Base-by-base conservation (phyloP, 2,329 filamentous ascomycete genomes). In the Phialocephala sp. region DNA sequence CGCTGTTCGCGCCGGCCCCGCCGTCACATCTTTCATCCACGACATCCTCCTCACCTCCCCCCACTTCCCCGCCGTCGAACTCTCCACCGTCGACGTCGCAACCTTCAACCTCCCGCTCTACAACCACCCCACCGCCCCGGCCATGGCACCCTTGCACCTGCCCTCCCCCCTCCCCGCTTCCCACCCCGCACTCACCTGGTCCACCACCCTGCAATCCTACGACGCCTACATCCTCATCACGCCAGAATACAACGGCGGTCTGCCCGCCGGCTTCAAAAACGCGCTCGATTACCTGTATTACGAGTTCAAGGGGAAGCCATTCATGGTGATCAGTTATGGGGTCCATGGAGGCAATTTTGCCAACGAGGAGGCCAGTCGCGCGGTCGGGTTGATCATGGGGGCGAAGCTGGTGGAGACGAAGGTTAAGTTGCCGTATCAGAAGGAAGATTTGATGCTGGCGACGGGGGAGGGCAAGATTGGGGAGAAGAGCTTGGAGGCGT, bases 271-370 rank as follows among this genome's bases (percentile, higher is more conserved):
- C 32, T 63, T 82, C 20, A 83, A 83, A 72, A 83, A 81, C 65
- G 80, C 80, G 4, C 76, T 84, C 14, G 81, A 83, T 63, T 82
- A 81, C 66, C 72, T 83, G 9, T 82, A 75, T 64, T 67, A 82
- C 59, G 81, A 83, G 67, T 83, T 80, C 80, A 75, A 65, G 12
- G 77, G 77, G 2, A 83, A 83, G 63, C 77, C 80, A 0, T 80
- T 77, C 4, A 72, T 78, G 67, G 76, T 83, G 63, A 77, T 83
- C 15, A 79, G 74, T 39, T 82, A 82, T 72, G 81, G 81, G 0
- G 77, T 79, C 56, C 71, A 74, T n/a, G 79, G 79, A 0, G 79
- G 79, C 0, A 73, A 66, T 3, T 78, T 79, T 54, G 76, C 76
- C 3, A 76, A 75, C 2, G 76, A 63, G 43, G 77, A 79, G 66